Evolutionary conservation across 495 filamentous ascomycete species (phyloP), one percentile per base, ranked within the genome.

Genomic region (Penicillium atrosanguineum): DNA sequence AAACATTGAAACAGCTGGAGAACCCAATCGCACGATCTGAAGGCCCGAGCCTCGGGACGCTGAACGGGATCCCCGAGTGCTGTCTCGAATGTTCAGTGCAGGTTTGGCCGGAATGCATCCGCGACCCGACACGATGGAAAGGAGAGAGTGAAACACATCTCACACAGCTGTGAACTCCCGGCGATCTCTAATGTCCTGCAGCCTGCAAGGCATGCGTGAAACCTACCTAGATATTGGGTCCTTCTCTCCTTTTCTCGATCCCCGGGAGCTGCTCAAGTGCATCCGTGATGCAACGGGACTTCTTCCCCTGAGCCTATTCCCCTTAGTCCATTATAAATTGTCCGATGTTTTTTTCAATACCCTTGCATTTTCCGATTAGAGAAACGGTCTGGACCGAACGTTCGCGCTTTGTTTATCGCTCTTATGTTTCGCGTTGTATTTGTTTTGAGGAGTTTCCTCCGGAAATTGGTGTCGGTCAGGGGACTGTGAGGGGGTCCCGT

Each of bases 201-300:
- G 37, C 11, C 61, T 64, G 64, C 61, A 67, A 67, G 64, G 64
- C 58, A 64, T 61, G 34, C 44, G 38, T 67, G 64, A 67, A 60
- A 67, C 64, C 58, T 55, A 49, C 57, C 59, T 62, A 15, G 7
- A 52, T 55, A 55, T 55, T 62, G 56, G 62, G 53, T 44, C 53
- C 28, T 21, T 6, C 42, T 12, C 51, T 44, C 37, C 52, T 45
- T 44, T 28, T 53, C n/a, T 52, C 44, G 48, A 51, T 48, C 23
- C 18, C 50, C 58, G 61, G 56, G 50, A 21, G 34, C 31, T 14
- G 20, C 19, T 12, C 11, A 23, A 16, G 4, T 50, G 50, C 50
- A 21, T 60, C 62, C 62, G 59, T 46, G 47, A 47, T 56, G 52
- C 58, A 50, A 28, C 58, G 54, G 58, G 46, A 34, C 25, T 14